Evolutionary conservation across 1,284 basidiomycete species (phyloP), one percentile per base, ranked within the genome.

Genomic region (Schizophyllum amplum): DNA sequence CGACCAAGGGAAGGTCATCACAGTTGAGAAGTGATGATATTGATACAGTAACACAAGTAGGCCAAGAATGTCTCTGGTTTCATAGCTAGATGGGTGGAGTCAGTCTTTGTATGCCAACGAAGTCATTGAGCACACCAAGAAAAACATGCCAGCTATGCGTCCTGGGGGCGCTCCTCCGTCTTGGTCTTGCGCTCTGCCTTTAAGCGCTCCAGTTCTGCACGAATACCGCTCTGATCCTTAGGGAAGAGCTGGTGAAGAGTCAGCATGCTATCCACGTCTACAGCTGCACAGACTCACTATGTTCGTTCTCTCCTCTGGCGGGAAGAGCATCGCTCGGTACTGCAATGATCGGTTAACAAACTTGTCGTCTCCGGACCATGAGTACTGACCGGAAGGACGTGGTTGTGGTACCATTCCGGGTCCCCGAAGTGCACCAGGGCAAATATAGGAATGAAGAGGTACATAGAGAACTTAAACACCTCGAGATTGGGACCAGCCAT

Each of bases 391-490:
- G 93, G 92, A 47, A 90, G 71, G 47, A 95, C 92, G 63, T 91
- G 78, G 50, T 78, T 75, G 52, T 80, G 76, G 67, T 94, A 96
- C 92, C 92, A 97, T 46, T 89, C 82, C 4, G 92, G 90, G 69
- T 94, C 90, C 55, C 93, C 92, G 67, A 91, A 95, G 69, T 94
- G 89, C 55, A 94, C 73, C 72, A 96, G 84, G 24, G 91, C 84
- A 49, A 82, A 77, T 54, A 95, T 81, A 0, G 94, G 94, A 62
- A 95, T 86, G 68, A 93, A 92, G 59, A 96, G 83, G 72, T 97
- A 96, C 27, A 93, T 75, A 1, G 83, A 84, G 64, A 94, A 94
- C 72, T 92, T 92, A 82, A 93, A 90, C 20, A 94, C 81, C 71
- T 94, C 92, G 57, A 94, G 83, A 68, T 90, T 90, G 47, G 89